Evolutionary conservation across 2,329 filamentous ascomycete genomes (phyloP), one percentile per base, ranked within the genome.

Genomic region (Pyricularia sp.): DNA sequence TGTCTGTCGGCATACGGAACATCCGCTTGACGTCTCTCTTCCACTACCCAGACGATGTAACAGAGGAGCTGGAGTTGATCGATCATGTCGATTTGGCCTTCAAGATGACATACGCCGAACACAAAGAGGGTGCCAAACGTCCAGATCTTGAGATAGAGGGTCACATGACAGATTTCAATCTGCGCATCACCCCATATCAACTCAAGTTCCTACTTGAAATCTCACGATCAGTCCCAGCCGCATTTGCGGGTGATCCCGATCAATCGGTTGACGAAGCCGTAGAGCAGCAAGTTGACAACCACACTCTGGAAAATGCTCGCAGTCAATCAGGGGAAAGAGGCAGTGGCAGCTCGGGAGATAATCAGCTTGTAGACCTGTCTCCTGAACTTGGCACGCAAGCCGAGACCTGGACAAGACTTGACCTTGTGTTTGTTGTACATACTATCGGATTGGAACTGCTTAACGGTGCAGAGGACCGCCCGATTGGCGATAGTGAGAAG

Each of bases 11-110:
- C 26, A 94, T 99, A 72, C 88, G 94, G 68, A 97, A 99, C 71
- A 93, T 97, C 70, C 89, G 92, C 42, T 82, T 99, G 31, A 97
- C 93, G 0, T 98, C 94, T 0, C 89, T 92, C 68, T 93, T 98
- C 75, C 87, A 97, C 76, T 98, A 96, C 74, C 79, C 87, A 0
- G 84, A 89, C 2, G 86, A 88, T 42, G 80, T 86, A 69, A 87
- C 88, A 0, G 95, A 99, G 78, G 93, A 97, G 77, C 83, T 99
- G 9, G 93, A 99, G 77, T 91, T 99, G 82, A 97, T 99, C 73
- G 94, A 99, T 75, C 93, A 97, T 73, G 93, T 99, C 14, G 95
- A 99, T 76, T 82, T 99, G 28, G 92, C 92, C 65, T 97, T 99
- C 80, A 92, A 92, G 70, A 90, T 99, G 72, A 96, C 91, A 2